These are phyloP conservation scores for Arthroderma sp. DNA, from an alignment of 2,329 filamentous ascomycete genomes.

Conservation along the genomic window DNA sequence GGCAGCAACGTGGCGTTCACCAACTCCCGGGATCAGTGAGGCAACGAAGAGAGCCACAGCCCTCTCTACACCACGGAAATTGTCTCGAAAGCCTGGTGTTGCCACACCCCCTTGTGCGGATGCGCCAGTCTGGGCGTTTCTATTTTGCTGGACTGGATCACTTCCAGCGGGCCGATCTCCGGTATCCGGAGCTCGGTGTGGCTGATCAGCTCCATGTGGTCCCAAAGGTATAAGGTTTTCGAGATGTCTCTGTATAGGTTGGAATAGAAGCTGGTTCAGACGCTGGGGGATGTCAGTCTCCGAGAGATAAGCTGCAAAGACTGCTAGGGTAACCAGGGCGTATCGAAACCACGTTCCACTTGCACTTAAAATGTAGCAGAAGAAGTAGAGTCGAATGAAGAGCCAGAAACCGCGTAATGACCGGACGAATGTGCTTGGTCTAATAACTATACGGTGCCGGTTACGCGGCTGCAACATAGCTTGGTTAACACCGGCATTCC, in stretches of 20 bases:
- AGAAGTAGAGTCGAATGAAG: slow-evolving; percentile 43
- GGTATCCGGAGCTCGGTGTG: not conserved
- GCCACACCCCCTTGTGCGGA: not conserved
- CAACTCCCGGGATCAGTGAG: slow-evolving; percentile 48
- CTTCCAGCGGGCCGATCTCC: not conserved
- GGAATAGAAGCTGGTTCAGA: slow-evolving; percentile 22
- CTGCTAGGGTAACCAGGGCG: slow-evolving; percentile 25
- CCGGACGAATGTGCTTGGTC: slow-evolving; percentile 1
- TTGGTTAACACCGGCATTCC: not conserved
- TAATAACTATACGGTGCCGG: slow-evolving; percentile 1
- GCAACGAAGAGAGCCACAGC: slow-evolving; percentile 49
- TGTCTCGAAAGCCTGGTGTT: slow-evolving; percentile 5
- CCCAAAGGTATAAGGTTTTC: slow-evolving; percentile 28
- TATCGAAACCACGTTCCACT: slow-evolving; percentile 34
- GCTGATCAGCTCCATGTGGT: slow-evolving; percentile 12
- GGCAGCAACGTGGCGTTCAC: slow-evolving; percentile 46
- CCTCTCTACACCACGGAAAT: slow-evolving; percentile 31
- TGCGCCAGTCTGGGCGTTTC: not conserved
- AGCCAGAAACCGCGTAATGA: slow-evolving; percentile 40
- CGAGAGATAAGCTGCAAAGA: slow-evolving; percentile 28
- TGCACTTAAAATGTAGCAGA: slow-evolving; percentile 45
- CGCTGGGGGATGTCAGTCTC: slow-evolving; percentile 27
- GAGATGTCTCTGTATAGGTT: slow-evolving; percentile 31
- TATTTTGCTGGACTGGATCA: not conserved
- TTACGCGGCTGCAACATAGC: not conserved